phyloP scores from a whole-genome alignment of 176 grass and related monocot species.

The Juncus inflexus region DNA sequence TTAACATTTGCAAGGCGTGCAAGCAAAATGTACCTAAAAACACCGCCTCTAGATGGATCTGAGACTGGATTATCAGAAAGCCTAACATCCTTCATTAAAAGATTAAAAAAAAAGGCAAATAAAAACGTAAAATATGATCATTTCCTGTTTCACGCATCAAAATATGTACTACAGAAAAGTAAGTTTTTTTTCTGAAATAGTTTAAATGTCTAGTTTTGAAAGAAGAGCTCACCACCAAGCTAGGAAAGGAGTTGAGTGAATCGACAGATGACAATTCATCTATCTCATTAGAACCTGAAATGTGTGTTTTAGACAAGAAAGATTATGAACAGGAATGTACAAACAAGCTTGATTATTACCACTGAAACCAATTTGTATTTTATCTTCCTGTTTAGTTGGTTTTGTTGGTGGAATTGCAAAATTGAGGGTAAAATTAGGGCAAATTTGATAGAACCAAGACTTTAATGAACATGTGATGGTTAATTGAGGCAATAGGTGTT shows the following conservation, averaged over 20 bases:
- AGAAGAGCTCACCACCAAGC: slow-evolving; percentile 55
- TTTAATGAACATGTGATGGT: neutral
- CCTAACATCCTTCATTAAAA: slow-evolving; percentile 76
- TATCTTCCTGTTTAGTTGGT: too few species aligned
- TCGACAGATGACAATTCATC: slow-evolving; percentile 71
- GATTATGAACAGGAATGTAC: neutral
- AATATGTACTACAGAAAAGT: too few species aligned
- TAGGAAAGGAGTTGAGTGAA: slow-evolving; percentile 80
- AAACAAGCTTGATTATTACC: slow-evolving; percentile 13
- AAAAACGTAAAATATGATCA: neutral
- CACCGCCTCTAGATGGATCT: slow-evolving; percentile 72
- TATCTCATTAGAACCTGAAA: slow-evolving; percentile 69
- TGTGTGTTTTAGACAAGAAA: slow-evolving; percentile 21
- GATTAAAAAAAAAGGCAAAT: slow-evolving; percentile 22
- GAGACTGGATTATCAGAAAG: slow-evolving; percentile 92
- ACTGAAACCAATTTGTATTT: slow-evolving; percentile 4
- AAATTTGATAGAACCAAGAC: neutral
- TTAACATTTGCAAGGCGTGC: slow-evolving; percentile 73
- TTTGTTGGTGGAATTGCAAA: neutral
- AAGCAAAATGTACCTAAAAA: slow-evolving; percentile 74
- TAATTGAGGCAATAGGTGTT: slow-evolving; percentile 5
- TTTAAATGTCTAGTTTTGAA: too few species aligned
- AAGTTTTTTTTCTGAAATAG: too few species aligned
- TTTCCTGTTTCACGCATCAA: too few species aligned
- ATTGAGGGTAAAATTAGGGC: neutral